Evolutionary conservation across 2,329 filamentous ascomycete species (phyloP).

Genomic region (Venturia oleaginea): DNA sequence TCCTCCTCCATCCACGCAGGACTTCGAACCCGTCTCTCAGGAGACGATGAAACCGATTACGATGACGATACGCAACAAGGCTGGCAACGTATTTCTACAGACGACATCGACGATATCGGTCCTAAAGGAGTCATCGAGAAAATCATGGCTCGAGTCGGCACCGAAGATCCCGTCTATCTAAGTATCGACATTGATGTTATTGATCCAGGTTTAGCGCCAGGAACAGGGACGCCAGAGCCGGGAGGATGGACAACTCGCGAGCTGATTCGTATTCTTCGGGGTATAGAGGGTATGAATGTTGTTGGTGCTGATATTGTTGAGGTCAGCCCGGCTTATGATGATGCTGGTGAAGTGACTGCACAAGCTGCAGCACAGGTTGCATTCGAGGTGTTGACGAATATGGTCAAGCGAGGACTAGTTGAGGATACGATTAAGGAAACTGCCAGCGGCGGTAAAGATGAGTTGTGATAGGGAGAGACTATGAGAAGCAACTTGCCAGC

Average conservation of each 20-base stretch:
- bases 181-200: constrained; percentile 75
- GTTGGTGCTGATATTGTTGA: constrained; percentile 89
- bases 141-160: constrained; percentile 65
- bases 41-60: constrained; percentile 57
- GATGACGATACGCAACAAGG: constrained; percentile 64
- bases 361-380: constrained; percentile 75
- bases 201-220: constrained; percentile 63
- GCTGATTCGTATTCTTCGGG: constrained; percentile 72
- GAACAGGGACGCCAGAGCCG: constrained; percentile 81
- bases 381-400: constrained; percentile 74
- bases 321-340: constrained; percentile 78
- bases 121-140: constrained; percentile 57
- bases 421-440: constrained; percentile 25
- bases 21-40: constrained; percentile 63
- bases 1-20: constrained; percentile 71
- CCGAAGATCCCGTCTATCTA: constrained; percentile 69
- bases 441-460: constrained; percentile 17
- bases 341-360: constrained; percentile 68
- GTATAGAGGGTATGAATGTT: constrained; percentile 72
- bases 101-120: constrained; percentile 81
- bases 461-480: no score
- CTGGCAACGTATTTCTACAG: constrained; percentile 70
- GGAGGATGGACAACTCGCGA: constrained; percentile 88
- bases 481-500: no score
- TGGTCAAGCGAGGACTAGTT: constrained; percentile 51